Conservation (phyloP, 192 early-diverging fungal species). For the Umbelopsis sp. region DNA sequence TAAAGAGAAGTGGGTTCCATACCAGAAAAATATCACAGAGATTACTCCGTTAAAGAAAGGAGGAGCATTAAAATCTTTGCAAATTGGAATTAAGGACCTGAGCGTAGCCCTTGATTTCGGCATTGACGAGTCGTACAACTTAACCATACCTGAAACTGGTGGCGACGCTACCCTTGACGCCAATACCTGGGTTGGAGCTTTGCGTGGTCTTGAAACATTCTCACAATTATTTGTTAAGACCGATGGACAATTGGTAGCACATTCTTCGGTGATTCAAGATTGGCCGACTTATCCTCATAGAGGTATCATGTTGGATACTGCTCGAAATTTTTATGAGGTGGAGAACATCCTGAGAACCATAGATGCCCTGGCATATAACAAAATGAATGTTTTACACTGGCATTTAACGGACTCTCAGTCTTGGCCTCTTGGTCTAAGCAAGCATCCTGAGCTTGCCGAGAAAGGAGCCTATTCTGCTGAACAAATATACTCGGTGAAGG, state of each 20-base stretch:
- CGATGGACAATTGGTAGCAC: conserved; percentile 46
- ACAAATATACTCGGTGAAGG: conserved; percentile 70
- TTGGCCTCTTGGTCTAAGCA: conserved; percentile 70
- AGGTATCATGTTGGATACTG: conserved; percentile 68
- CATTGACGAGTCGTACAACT: conserved; percentile 74
- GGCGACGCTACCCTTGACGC: conserved; percentile 59
- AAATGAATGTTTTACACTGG: conserved; percentile 82
- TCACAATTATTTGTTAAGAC: conserved; percentile 63
- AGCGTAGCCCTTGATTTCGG: conserved; percentile 55
- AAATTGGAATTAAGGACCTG: conserved; percentile 48
- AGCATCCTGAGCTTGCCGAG: conserved; percentile 60
- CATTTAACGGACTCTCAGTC: conserved; percentile 71
- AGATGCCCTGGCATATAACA: conserved; percentile 72
- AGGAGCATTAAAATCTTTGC: conserved; percentile 39
- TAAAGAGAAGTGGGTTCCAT: conserved; percentile 45
- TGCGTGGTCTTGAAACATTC: conserved; percentile 74
- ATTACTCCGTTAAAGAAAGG: conserved; percentile 8
- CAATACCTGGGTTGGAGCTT: conserved; percentile 65
- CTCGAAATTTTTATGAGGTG: conserved; percentile 69
- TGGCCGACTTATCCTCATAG: conserved; percentile 69
- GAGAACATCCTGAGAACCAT: conserved; percentile 59
- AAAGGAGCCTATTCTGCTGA: conserved; percentile 66
- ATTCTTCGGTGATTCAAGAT: conserved; percentile 65
- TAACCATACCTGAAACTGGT: conserved; percentile 56
- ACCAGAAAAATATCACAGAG: conserved; percentile 47